phyloP scores from a whole-genome alignment of 768 basidiomycete genomes.

The Lactarius psammicola region DNA sequence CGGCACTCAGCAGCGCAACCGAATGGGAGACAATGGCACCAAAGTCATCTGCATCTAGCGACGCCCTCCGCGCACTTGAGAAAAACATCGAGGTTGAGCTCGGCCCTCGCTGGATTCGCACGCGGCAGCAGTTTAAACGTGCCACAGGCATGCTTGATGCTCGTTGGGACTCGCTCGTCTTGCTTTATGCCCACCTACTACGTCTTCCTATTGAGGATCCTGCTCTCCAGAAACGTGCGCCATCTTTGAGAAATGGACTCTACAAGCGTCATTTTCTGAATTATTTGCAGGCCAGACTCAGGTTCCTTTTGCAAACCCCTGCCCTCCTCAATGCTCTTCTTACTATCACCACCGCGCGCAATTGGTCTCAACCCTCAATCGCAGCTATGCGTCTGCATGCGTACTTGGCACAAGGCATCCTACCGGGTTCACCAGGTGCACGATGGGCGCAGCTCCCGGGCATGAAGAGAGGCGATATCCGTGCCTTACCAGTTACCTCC shows the following conservation, averaged over 20 bases:
- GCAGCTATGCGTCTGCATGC: slow-evolving; percentile 80
- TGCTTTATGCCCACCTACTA: slow-evolving; percentile 85
- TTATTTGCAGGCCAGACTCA: slow-evolving; percentile 58
- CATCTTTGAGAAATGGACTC: neutral
- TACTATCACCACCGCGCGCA: slow-evolving; percentile 79
- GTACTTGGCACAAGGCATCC: slow-evolving; percentile 78
- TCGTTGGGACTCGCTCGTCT: slow-evolving; percentile 57
- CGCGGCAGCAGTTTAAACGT: slow-evolving; percentile 43
- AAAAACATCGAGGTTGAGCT: slow-evolving; percentile 47
- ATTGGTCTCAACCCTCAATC: slow-evolving; percentile 82
- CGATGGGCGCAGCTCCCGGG: slow-evolving; percentile 77
- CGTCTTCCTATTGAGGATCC: slow-evolving; percentile 55
- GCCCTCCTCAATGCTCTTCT: slow-evolving; percentile 75
- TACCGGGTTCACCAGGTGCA: slow-evolving; percentile 48
- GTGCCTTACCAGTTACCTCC: slow-evolving; percentile 42
- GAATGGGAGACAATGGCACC: slow-evolving; percentile 50
- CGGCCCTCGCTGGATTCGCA: slow-evolving; percentile 54
- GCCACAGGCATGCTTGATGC: slow-evolving; percentile 37
- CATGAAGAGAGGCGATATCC: slow-evolving; percentile 54
- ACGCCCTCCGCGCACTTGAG: slow-evolving; percentile 49
- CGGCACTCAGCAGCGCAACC: slow-evolving; percentile 64
- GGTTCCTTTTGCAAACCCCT: slow-evolving; percentile 70
- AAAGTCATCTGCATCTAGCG: slow-evolving; percentile 32
- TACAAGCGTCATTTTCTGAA: neutral
- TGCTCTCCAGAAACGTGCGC: slow-evolving; percentile 59